These are phyloP conservation scores for Saccharomycopsis olivae DNA, from an alignment of 805 yeast genomes.

Conservation along the genomic window DNA sequence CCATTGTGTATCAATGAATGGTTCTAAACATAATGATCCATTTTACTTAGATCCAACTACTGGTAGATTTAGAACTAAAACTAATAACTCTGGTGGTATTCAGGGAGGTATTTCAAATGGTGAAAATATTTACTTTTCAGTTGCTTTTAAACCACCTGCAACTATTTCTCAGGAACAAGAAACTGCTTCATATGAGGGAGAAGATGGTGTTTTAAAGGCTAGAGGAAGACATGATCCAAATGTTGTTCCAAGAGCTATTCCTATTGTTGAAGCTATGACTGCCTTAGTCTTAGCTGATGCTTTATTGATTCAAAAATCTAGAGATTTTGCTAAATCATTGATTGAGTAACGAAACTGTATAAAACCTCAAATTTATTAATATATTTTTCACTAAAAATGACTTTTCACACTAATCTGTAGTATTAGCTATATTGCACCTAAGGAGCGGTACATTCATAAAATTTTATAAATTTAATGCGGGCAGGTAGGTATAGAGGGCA, in stretches of 20 bases:
- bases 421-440: too few relatives aligned
- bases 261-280: conserved; percentile 97
- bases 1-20: conserved; percentile 79
- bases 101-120: conserved; percentile 99
- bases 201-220: conserved; percentile 80
- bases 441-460: too few relatives aligned
- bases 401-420: too few relatives aligned
- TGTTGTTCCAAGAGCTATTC: conserved; percentile 97
- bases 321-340: conserved; percentile 41
- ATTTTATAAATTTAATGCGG: too few relatives aligned
- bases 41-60: conserved; percentile 52
- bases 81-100: conserved; percentile 93
- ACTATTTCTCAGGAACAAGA: conserved; percentile 89
- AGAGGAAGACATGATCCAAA: conserved; percentile 98
- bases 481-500: too few relatives aligned
- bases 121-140: conserved; percentile 85
- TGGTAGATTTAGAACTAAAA: conserved; percentile 66
- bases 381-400: too few relatives aligned
- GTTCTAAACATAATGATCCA: conserved; percentile 89
- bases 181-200: conserved; percentile 84
- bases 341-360: too few relatives aligned
- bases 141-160: conserved; percentile 97
- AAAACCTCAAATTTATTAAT: too few relatives aligned
- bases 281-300: conserved; percentile 90
- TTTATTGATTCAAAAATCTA: conserved; percentile 72